Conservation (phyloP, 2,329 filamentous ascomycete genomes). For the Cladosporium sphaerospermum region DNA sequence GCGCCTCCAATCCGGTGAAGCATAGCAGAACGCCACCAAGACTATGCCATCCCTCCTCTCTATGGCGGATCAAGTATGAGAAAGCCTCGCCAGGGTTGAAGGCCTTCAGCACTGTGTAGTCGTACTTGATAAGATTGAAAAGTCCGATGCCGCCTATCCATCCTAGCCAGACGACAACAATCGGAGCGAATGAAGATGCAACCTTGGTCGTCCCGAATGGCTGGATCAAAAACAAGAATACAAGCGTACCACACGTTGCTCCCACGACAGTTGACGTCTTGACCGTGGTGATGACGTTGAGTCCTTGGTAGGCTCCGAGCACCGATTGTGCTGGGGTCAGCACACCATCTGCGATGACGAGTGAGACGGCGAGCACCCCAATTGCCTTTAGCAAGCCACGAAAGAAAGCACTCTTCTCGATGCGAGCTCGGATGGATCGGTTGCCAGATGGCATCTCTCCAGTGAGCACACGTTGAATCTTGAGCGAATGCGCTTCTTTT, state of each 20-base stretch:
- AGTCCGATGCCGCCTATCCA: constrained; percentile 60
- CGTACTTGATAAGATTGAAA: constrained; percentile 48
- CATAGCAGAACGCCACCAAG: constrained; percentile 63
- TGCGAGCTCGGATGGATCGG: constrained; percentile 47
- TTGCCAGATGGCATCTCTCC: constrained; percentile 50
- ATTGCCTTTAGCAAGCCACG: constrained; percentile 53
- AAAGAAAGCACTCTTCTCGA: constrained; percentile 52
- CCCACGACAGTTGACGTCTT: constrained; percentile 54
- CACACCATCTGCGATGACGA: constrained; percentile 63
- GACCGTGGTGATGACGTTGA: constrained; percentile 53
- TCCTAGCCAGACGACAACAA: constrained; percentile 61
- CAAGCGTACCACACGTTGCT: constrained; percentile 57
- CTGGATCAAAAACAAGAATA: constrained; percentile 58
- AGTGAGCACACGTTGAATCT: constrained; percentile 54
- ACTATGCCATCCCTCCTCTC: constrained; percentile 55
- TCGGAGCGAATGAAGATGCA: constrained; percentile 56
- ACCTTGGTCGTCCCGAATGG: constrained; percentile 59
- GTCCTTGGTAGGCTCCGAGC: constrained; percentile 58
- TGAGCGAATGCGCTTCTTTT: constrained; percentile 48
- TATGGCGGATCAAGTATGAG: constrained; percentile 54
- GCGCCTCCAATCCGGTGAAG: constrained; percentile 72
- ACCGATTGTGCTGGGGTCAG: constrained; percentile 65
- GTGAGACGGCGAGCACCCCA: constrained; percentile 59
- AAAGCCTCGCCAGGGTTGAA: constrained; percentile 55
- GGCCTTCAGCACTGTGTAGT: constrained; percentile 46